Evolutionary conservation across 441 rosid species (phyloP), one percentile per base, ranked within the genome.

Genomic region (Jatropha multifida): DNA sequence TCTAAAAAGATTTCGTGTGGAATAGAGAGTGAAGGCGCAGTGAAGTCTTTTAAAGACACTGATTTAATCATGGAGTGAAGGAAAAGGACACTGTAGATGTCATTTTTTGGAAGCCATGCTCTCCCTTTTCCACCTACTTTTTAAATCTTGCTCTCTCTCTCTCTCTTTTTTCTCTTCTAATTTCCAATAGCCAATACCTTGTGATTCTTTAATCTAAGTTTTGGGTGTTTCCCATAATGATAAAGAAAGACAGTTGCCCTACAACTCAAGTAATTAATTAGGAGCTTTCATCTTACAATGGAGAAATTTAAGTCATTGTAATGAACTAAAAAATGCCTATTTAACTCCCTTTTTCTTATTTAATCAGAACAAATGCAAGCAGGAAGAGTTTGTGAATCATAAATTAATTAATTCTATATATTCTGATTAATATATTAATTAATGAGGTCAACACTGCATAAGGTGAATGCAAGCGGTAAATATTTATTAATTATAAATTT

Each of bases 391-490:
- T 32, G 32, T 4, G n/a, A 51, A 51, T 27, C 5, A 27, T 14
- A 40, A 9, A 3, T 70, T 3, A 6, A 37, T 40, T 56, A 38
- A 13, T 38, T 8, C 7, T 52, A 52, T 23, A 23, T 23, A 23
- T 52, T 52, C n/a, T 17, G 7, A 15, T 37, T 55, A 52, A 5
- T 42, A 42, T 42, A 42, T 42, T 42, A 42, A 69, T 40, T 74
- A 64, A 68, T 85, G 89, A 86, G 80, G 86, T 70, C 78, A 71
- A 77, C 79, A 83, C 86, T 81, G 65, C 85, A 82, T 84, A 88
- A 85, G 63, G 68, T 27, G 15, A 77, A 65, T 48, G 81, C 68
- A 85, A 83, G 86, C 80, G 40, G 18, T 56, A 14, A 1, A n/a
- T 59, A 63, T 74, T n/a, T 37, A n/a, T 65, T 40, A 17, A 77